Percentiles rank a stretch among this genome's conserved stretches.
These are phyloP conservation scores for Mucor racemosus DNA, from an alignment of 371 early-diverging fungal species.

Conservation along the genomic window DNA sequence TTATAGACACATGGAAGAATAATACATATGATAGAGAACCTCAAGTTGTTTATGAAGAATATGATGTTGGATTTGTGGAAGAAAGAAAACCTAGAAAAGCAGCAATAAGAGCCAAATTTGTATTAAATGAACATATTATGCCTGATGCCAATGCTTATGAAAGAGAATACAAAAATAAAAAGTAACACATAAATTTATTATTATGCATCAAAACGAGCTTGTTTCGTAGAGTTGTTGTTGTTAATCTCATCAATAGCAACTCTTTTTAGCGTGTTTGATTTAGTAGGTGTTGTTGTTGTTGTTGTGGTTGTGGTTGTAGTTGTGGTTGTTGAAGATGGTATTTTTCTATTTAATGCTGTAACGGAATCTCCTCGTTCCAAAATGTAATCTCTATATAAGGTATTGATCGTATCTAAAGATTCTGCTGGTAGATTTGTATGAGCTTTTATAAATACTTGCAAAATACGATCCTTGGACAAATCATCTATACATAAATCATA, in stretches of 20 bases:
- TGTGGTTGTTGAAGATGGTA: too few relatives aligned
- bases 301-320: too few relatives aligned
- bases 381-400: conserved; percentile 54
- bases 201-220: conserved; percentile 23
- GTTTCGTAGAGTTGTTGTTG: conserved; percentile 17
- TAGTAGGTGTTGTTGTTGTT: conserved; percentile 6
- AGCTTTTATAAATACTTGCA: conserved; percentile 50
- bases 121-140: conserved; percentile 48
- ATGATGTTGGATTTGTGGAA: conserved; percentile 8
- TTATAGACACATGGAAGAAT: conserved; percentile 30
- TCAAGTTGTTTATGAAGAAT: conserved; percentile 16
- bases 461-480: conserved; percentile 40
- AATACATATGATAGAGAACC: not conserved
- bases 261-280: not conserved
- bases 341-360: conserved; percentile 19
- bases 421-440: conserved; percentile 45
- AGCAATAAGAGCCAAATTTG: conserved; percentile 48
- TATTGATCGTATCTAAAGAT: conserved; percentile 50
- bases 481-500: conserved; percentile 29
- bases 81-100: conserved; percentile 51
- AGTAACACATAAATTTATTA: conserved; percentile 6
- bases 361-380: conserved; percentile 51
- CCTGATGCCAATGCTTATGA: conserved; percentile 61
- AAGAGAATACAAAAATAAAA: conserved; percentile 32
- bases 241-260: conserved; percentile 10